These are phyloP conservation scores for Cryptococcus sp. DNA, from an alignment of 1,284 basidiomycete genomes.

Conservation along the genomic window DNA sequence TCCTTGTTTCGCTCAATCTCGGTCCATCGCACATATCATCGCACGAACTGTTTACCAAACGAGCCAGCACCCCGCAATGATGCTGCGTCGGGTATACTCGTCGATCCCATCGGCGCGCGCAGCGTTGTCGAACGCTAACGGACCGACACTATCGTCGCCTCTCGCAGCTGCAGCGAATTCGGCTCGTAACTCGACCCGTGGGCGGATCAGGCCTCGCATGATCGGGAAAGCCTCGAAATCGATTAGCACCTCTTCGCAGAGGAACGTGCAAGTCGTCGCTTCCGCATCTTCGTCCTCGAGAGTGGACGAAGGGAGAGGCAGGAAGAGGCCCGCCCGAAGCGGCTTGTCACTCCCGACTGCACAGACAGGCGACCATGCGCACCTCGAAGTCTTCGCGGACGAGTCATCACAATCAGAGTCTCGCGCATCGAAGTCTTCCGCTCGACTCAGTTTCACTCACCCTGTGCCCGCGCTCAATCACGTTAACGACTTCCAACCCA, in stretches of 20 bases:
- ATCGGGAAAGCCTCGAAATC: neutral
- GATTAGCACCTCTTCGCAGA: neutral
- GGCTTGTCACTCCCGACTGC: no score
- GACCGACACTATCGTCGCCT: slow-evolving; percentile 1
- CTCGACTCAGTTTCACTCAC: slow-evolving; percentile 16
- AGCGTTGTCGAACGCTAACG: neutral
- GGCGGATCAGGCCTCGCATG: slow-evolving; percentile 10
- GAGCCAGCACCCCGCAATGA: slow-evolving; percentile 21
- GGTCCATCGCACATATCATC: no score
- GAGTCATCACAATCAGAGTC: neutral
- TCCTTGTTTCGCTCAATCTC: neutral
- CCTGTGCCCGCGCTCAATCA: slow-evolving; percentile 11
- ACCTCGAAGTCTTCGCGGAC: neutral
- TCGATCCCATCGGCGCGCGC: slow-evolving; percentile 23
- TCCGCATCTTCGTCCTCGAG: neutral
- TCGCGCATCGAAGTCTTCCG: slow-evolving; percentile 5
- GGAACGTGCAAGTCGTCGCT: neutral
- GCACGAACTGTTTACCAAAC: neutral
- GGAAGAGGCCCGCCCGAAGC: slow-evolving; percentile 1
- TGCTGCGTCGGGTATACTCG: slow-evolving; percentile 40
- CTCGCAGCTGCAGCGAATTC: slow-evolving; percentile 3
- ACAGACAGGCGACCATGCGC: neutral
- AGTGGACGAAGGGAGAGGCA: slow-evolving; percentile 2
- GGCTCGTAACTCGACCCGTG: slow-evolving; percentile 9
- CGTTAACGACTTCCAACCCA: slow-evolving; percentile 23